Evolutionary conservation across 2,329 filamentous ascomycete species (phyloP), one percentile per base, ranked within the genome.

Genomic region (Clonostachys solani): DNA sequence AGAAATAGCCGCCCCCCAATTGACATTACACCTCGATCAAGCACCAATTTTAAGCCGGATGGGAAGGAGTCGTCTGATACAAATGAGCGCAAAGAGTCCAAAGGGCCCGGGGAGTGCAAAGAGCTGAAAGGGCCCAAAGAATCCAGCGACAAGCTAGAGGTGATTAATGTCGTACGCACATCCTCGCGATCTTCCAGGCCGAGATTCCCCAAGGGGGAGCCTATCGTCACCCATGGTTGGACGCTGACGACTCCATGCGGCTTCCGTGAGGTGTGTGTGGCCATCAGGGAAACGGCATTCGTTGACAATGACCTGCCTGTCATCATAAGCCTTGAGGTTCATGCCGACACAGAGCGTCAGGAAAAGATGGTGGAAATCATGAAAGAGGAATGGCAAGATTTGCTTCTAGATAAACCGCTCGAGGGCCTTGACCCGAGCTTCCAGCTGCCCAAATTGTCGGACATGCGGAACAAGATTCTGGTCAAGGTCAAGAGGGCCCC

Each of bases 281-380:
- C 87, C 0, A 87, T 97, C 51, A 77, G 80, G 37, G 83, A 95
- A 48, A 82, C 83, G 49, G 92, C 90, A 0, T 97, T 97, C 57
- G 72, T 81, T 29, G 78, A 73, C 7, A 92, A 81, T 50, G 80
- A 87, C 45, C 73, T 96, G 17, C 94, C 94, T 1, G 73, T 99
- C 37, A 95, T 97, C 49, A 82, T 97, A 54, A 96, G 91, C 62
- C 76, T 97, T 6, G 94, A 99, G 66, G 89, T 97, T 1, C 92
- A 97, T 64, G 86, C 90, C 13, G 81, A 86, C 50, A 71, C 78
- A 2, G 82, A 88, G 46, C 92, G 97, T 65, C 94, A 99, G 65
- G 83, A 90, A 53, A 78, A 87, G 44, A 96, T 97, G 89, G 92
- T 96, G 12, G 80, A 88, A 47, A 95, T 97, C 52, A 96, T 99